Conservation (phyloP, 495 filamentous ascomycete species). For the Endocarpon pusillum region DNA sequence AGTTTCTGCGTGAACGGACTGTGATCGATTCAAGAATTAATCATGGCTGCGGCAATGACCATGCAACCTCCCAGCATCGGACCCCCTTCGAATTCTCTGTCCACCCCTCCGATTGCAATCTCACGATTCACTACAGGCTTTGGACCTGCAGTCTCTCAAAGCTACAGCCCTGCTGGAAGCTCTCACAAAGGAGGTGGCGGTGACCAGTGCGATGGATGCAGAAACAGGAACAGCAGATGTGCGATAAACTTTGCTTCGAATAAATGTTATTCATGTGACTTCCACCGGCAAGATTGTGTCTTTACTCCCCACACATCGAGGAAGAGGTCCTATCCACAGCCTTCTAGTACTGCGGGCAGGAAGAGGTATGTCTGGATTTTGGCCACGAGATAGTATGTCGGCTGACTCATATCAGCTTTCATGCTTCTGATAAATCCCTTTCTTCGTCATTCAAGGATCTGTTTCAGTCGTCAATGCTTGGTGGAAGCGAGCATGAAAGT, state of each 20-base stretch:
- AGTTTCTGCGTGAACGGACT: no score
- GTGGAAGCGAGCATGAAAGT: slow-evolving; percentile 8
- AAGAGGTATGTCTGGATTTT: slow-evolving; percentile 23
- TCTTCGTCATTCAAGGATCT: slow-evolving; percentile 3
- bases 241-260: slow-evolving; percentile 53
- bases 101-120: no score
- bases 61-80: no score
- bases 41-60: no score
- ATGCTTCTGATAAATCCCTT: slow-evolving; percentile 1
- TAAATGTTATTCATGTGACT: slow-evolving; percentile 35
- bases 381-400: neutral
- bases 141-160: no score
- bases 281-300: slow-evolving; percentile 37
- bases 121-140: no score
- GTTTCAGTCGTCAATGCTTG: neutral
- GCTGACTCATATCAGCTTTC: neutral
- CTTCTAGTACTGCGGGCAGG: slow-evolving; percentile 19
- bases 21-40: no score
- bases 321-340: slow-evolving; percentile 48
- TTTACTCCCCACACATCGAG: slow-evolving; percentile 46
- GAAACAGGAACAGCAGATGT: slow-evolving; percentile 73
- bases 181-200: no score
- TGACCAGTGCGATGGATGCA: slow-evolving; percentile 63
- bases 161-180: no score
- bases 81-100: no score